These are phyloP conservation scores for Botrytis cinerea DNA, from an alignment of 2,329 filamentous ascomycete genomes.

Conservation along the genomic window DNA sequence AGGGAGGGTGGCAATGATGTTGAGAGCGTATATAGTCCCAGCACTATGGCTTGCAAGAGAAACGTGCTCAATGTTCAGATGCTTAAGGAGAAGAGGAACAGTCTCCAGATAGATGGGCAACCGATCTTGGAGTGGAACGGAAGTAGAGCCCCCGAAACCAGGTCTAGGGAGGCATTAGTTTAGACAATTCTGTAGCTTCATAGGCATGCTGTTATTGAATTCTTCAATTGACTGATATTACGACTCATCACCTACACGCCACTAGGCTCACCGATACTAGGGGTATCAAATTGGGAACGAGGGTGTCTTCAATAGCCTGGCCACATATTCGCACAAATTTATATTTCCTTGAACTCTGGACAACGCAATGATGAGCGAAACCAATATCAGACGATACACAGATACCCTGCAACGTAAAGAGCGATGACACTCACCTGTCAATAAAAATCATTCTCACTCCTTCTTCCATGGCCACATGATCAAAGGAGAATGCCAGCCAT, in stretches of 20 bases:
- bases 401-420: background rate
- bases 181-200: background rate
- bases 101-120: slow-evolving; percentile 47
- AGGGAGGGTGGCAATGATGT: slow-evolving; percentile 44
- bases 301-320: background rate
- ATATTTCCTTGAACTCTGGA: background rate
- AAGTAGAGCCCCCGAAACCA: slow-evolving; percentile 48
- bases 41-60: slow-evolving; percentile 46
- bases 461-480: slow-evolving; percentile 40
- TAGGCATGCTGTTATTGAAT: background rate
- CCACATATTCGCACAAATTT: background rate
- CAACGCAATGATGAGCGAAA: background rate
- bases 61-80: slow-evolving; percentile 44
- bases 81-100: slow-evolving; percentile 44
- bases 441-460: slow-evolving; percentile 45
- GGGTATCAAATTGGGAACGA: background rate
- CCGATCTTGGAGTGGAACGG: slow-evolving; percentile 43
- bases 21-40: slow-evolving; percentile 48
- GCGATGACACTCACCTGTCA: slow-evolving; percentile 42
- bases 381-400: background rate
- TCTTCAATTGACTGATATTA: background rate
- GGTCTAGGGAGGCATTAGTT: slow-evolving; percentile 41
- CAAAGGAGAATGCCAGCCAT: slow-evolving; percentile 37
- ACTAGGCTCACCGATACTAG: background rate
- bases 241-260: too few species aligned